Base-by-base conservation (phyloP, 225 moss, liverwort and hornwort genomes). In the Marchantia paleacea region DNA sequence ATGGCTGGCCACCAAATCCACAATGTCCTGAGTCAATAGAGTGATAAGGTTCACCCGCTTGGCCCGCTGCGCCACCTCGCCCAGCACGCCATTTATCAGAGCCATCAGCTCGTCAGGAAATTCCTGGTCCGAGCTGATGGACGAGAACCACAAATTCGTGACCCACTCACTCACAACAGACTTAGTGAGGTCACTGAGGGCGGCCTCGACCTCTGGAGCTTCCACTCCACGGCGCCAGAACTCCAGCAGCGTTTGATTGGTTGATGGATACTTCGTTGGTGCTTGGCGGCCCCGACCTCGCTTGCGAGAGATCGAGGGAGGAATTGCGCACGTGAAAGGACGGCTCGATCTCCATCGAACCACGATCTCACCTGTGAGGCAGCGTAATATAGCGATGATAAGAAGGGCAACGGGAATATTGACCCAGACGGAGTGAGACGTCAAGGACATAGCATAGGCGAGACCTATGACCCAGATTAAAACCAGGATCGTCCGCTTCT, bases 361-460 rank as follows among this genome's bases (percentile, higher is more conserved):
- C 77, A 92, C 92, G 69, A 95, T 80, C 83, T 92, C 91, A 26
- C 86, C 86, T 10, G 91, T 89, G 67, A 92, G 80, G 82, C 91
- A 89, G 11, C 95, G 92, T 68, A 90, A 31, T 58, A 79, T 82
- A 66, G 97, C 97, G 74, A 95, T 85, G 55, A 95, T 53, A 29
- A 94, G 83, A 52, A 93, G 83, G 57, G 97, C 92, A 7, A 93
- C 79, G 0, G 97, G 97, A 12, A 93, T 70, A 67, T 97, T 97
- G 26, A 92, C 79, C 97, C 97, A 95, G 20, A 97, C 77, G 52
- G 95, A 93, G 61, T 87, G 84, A 85, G 95, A 95, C 7, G 97
- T 93, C 82, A 97, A 84, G 65, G 97, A 93, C 94, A 97, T 97
- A 2, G 85, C 25, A 68, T 97, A 97, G 20, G 93, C 90, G 18